Percentiles rank a stretch among this genome's conserved stretches.
Evolutionary conservation across 345 rosid genomes (phyloP).

Genomic region (Raphanus raphanistrum): DNA sequence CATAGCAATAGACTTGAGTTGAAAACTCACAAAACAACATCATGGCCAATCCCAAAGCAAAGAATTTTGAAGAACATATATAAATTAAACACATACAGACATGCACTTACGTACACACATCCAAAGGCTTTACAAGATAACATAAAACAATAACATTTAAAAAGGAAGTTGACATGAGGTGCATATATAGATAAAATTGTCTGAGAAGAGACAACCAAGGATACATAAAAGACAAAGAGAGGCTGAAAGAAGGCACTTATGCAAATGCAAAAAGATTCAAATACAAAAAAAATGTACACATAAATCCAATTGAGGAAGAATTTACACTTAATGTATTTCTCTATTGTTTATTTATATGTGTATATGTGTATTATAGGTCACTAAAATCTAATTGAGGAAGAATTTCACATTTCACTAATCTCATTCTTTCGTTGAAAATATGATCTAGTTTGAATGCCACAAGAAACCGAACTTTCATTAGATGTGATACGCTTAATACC

Average conservation of each 20-base stretch:
- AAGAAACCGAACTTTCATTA: no score
- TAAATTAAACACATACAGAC: background rate
- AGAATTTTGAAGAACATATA: background rate
- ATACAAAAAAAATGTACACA: conserved; percentile 14
- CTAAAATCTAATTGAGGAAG: no score
- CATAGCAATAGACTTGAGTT: background rate
- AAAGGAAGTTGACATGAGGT: conserved; percentile 19
- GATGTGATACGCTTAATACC: no score
- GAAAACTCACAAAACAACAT: conserved; percentile 8
- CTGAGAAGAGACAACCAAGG: conserved; percentile 10
- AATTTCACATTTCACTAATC: no score
- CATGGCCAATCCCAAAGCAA: conserved; percentile 26
- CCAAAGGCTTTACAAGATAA: conserved; percentile 1
- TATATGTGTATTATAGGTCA: no score
- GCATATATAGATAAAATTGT: conserved; percentile 30
- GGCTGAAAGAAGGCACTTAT: conserved; percentile 5
- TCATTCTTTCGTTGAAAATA: no score
- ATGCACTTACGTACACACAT: conserved; percentile 1
- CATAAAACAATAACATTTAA: background rate
- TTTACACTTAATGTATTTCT: no score
- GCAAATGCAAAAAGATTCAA: conserved; percentile 13
- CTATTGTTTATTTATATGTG: no score
- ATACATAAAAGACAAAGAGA: conserved; percentile 25
- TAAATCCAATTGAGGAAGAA: background rate
- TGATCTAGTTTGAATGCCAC: no score